Conservation (phyloP, 306 rosid genomes). For the Vigna mungo region DNA sequence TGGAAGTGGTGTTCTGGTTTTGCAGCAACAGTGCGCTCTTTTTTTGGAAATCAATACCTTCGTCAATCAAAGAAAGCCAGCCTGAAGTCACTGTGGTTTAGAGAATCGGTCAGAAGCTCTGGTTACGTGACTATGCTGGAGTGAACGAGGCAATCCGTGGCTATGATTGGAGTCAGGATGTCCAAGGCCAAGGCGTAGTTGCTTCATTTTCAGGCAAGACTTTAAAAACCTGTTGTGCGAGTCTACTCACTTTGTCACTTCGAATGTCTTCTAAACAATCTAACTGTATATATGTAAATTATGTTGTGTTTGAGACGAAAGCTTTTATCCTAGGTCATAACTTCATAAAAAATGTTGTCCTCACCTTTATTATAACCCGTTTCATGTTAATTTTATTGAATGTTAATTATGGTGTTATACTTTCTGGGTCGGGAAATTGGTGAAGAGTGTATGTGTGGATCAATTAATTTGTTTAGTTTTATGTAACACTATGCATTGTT, state of each 20-base stretch:
- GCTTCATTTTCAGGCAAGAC: constrained; percentile 84
- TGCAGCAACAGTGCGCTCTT: constrained; percentile 92
- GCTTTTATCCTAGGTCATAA: neutral
- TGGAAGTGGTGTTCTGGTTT: constrained; percentile 49
- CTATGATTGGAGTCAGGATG: constrained; percentile 81
- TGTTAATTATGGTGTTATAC: neutral
- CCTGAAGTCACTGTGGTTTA: constrained; percentile 77
- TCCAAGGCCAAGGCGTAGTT: constrained; percentile 62
- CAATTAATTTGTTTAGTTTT: neutral
- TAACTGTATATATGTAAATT: neutral
- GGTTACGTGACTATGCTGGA: constrained; percentile 73
- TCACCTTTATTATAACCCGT: neutral
- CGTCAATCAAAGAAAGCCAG: constrained; percentile 67
- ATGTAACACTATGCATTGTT: neutral
- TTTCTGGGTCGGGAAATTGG: constrained; percentile 9
- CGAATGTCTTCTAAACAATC: constrained; percentile 24
- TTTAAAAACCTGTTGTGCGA: constrained; percentile 19
- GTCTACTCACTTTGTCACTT: constrained; percentile 2
- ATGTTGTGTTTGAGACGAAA: neutral
- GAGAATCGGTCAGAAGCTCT: constrained; percentile 81
- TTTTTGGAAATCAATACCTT: constrained; percentile 87
- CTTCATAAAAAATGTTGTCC: too few relatives aligned
- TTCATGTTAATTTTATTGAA: constrained; percentile 16
- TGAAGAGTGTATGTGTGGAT: neutral
- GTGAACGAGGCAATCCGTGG: constrained; percentile 75